Conservation (phyloP, 2,329 filamentous ascomycete species). For the Trichoderma arundinaceum region DNA sequence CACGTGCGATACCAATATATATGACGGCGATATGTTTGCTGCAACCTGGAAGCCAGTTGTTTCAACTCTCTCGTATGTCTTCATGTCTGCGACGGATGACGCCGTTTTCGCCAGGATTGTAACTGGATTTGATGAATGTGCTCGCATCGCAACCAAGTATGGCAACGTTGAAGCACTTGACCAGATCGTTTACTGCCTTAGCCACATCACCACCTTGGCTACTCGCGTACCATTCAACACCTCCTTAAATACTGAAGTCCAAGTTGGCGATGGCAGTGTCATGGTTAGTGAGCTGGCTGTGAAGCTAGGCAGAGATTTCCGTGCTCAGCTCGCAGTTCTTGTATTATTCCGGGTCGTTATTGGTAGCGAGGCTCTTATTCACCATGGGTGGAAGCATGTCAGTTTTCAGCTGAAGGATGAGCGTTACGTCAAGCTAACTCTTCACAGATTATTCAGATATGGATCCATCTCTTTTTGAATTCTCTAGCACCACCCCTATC, state of each 20-base stretch:
- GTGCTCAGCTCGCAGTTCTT: constrained; percentile 89
- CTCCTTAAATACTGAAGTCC: constrained; percentile 90
- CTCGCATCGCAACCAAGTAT: constrained; percentile 87
- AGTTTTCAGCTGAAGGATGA: constrained; percentile 44
- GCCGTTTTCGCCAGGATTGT: constrained; percentile 92
- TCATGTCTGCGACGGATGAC: constrained; percentile 98
- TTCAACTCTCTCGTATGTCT: constrained; percentile 94
- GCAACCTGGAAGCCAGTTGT: constrained; percentile 95
- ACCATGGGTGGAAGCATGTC: constrained; percentile 78
- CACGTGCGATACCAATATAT: constrained; percentile 89
- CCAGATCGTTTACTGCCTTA: constrained; percentile 87
- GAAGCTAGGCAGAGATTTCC: constrained; percentile 90
- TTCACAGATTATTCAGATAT: constrained; percentile 80
- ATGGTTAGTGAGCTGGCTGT: constrained; percentile 99
- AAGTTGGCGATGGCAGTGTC: constrained; percentile 87
- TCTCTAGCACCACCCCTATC: constrained; percentile 87
- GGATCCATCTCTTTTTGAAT: constrained; percentile 95
- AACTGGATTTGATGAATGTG: constrained; percentile 94
- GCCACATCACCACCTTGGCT: constrained; percentile 87
- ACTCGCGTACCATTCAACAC: constrained; percentile 80
- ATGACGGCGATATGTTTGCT: constrained; percentile 96
- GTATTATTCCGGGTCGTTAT: constrained; percentile 93
- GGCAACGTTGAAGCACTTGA: constrained; percentile 85
- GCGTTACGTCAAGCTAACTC: constrained; percentile 30
- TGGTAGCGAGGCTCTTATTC: constrained; percentile 79